Evolutionary conservation across 2,329 filamentous ascomycete species (phyloP).

Genomic region (Sporothrix dimorphospora): DNA sequence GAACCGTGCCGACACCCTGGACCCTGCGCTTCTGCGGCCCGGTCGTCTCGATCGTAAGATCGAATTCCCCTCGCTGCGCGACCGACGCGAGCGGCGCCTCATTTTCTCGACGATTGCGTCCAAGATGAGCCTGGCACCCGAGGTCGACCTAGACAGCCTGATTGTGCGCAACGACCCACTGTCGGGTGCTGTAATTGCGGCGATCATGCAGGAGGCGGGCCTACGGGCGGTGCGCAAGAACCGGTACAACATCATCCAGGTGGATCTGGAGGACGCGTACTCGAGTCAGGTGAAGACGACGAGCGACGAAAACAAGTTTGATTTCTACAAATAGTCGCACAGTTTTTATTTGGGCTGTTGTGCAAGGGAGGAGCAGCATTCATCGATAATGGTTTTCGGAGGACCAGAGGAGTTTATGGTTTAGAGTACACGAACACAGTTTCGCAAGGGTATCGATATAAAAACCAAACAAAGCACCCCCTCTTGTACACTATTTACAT

Average conservation of each 20-base stretch:
- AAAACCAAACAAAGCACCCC: conserved; percentile 2
- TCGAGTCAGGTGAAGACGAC: conserved; percentile 90
- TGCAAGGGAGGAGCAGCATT: background rate
- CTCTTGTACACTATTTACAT: conserved; percentile 25
- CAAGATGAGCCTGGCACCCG: conserved; percentile 96
- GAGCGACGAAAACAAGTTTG: conserved; percentile 72
- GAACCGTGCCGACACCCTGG: conserved; percentile 95
- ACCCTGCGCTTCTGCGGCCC: conserved; percentile 90
- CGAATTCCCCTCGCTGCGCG: conserved; percentile 93
- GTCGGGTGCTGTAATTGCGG: conserved; percentile 92
- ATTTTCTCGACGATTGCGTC: conserved; percentile 97
- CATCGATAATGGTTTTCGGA: conserved; percentile 11
- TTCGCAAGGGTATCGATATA: conserved; percentile 9
- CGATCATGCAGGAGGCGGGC: conserved; percentile 99
- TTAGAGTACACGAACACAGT: conserved; percentile 4
- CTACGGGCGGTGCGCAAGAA: conserved; percentile 95
- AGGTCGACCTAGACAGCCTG: conserved; percentile 93
- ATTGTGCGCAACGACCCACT: conserved; percentile 97
- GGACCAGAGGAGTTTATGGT: background rate
- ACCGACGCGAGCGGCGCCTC: conserved; percentile 89
- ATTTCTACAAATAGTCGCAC: conserved; percentile 77
- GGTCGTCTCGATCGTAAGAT: conserved; percentile 98
- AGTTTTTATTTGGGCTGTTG: background rate
- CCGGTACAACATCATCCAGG: conserved; percentile 98
- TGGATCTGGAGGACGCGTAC: conserved; percentile 95